Evolutionary conservation across 768 basidiomycete genomes (phyloP).

Genomic region (Tylopilus rubrobrunneus): DNA sequence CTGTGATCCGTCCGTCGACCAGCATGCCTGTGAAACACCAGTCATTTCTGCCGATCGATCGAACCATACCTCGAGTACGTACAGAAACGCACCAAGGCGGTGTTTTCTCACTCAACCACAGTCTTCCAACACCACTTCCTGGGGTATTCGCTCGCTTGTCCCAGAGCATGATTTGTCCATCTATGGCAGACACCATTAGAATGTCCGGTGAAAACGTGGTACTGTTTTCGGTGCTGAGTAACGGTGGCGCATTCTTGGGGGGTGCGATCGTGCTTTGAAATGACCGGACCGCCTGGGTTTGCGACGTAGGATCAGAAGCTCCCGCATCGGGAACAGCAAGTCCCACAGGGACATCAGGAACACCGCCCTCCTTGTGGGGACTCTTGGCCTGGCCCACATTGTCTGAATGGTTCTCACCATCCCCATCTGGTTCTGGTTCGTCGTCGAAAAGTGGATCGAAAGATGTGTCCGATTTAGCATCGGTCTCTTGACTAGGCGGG

Average conservation of each 20-base stretch:
- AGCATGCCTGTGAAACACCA: slow-evolving; percentile 67
- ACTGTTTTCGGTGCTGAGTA: slow-evolving; percentile 61
- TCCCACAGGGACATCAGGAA: slow-evolving; percentile 15
- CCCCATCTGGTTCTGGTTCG: slow-evolving; percentile 63
- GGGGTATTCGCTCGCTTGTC: slow-evolving; percentile 69
- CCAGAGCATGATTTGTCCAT: slow-evolving; percentile 91
- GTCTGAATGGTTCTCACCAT: slow-evolving; percentile 28
- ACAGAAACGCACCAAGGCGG: slow-evolving; percentile 97
- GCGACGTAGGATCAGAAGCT: slow-evolving; percentile 18
- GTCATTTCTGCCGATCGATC: slow-evolving; percentile 2
- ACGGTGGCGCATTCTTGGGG: slow-evolving; percentile 73
- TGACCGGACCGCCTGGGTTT: slow-evolving; percentile 22
- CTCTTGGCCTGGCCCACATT: slow-evolving; percentile 15
- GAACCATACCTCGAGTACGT: slow-evolving; percentile 26
- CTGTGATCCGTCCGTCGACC: slow-evolving; percentile 85
- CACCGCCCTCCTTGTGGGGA: slow-evolving; percentile 14
- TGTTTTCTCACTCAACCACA: slow-evolving; percentile 89
- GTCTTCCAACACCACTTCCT: slow-evolving; percentile 71
- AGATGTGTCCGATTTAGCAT: slow-evolving; percentile 74
- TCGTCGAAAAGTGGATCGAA: slow-evolving; percentile 91
- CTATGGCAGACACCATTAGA: slow-evolving; percentile 84
- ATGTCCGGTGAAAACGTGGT: slow-evolving; percentile 73
- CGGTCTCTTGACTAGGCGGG: slow-evolving; percentile 38
- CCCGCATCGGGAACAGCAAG: slow-evolving; percentile 30
- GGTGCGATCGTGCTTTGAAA: slow-evolving; percentile 41